Evolutionary conservation across 257 asterid genomes (phyloP), one percentile per base, ranked within the genome.

Genomic region (Solanum sejunctum): DNA sequence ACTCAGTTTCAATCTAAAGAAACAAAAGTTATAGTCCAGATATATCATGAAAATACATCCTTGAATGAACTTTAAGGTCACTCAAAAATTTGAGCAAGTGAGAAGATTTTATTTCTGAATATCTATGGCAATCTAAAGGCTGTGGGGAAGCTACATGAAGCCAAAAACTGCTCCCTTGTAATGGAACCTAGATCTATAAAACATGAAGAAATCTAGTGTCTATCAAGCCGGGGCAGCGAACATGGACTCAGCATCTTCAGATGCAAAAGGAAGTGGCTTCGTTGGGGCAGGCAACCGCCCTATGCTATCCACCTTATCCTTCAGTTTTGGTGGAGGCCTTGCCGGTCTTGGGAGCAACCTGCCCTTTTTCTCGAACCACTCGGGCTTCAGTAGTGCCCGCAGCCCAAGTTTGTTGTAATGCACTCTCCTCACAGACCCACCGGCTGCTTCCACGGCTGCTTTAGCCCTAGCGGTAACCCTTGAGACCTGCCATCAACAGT

Each of bases 301-400:
- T 3, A 93, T 90, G 73, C 98, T 93, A 88, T 96, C 98, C 6
- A 95, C 99, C 87, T 93, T 95, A 75, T 95, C 98, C 54, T 67
- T 88, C 88, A 88, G 94, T 85, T 95, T 96, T 0, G 99, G 98
- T 10, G 99, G 98, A 84, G 99, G 98, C 86, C 97, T 91, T 58
- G 99, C 98, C 56, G 99, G 87, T 86, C 77, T 93, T 0, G 99
- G 99, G 67, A 96, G 95, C 78, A 96, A 88, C 84, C 98, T 92
- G 51, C 99, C 98, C 91, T 95, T 96, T 92, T 95, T 96, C 84
- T 91, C 98, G 20, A 96, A 95, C 98, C 99, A 96, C 88, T 95
- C 98, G 0, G 99, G 98, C 81, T 93, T 93, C 66, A 96, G 95
- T 84, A 95, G 90, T 1, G 99, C 98, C 72, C 92, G 92, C 7